Evolutionary conservation across 1,139 yeast species (phyloP), one percentile per base, ranked within the genome.

Genomic region (Candida sanyaensis): DNA sequence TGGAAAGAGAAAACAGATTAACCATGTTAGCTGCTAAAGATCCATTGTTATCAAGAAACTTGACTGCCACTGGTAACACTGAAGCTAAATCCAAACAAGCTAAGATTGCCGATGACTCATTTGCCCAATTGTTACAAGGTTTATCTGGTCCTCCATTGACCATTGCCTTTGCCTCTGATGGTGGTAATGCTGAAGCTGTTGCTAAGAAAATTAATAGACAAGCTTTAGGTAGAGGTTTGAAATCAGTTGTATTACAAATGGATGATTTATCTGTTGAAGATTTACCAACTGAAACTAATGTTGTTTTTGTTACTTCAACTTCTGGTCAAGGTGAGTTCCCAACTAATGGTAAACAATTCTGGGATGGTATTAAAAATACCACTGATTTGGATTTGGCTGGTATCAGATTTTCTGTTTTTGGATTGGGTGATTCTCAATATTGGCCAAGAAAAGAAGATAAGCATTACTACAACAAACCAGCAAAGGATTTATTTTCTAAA

Each of bases 281-380:
- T 55, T 75, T 92, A 51, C 83, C 90, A 32, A 77, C 81, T 44
- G 97, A 89, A 66, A 88, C 88, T 52, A 89, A 90, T 65, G 80
- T 92, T 51, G 84, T 89, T 13, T 86, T 92, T 57, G 77, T 92
- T 44, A 77, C 93, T 26, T 89, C 97, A 4, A 92, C 98, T 44
- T 92, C 97, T 6, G 98, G 98, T 55, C 98, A 92, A 76, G 98
- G 98, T 77, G 98, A 92, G 69, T 86, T 92, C 73, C 97, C 98
- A 41, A 93, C 90, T 58, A 93, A 91, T 65, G 98, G 97, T 68
- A 89, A 92, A 60, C 80, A 76, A 47, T 85, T 91, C 63, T 92
- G 97, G 97, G 97, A 91, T 58, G 80, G 80, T 37, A 68, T 92
- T 56, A 91, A 89, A 69, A 70, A 73, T 49, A 68, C 88, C 28